phyloP scores from a whole-genome alignment of 1,284 basidiomycete species.

The Naganishia liquefaciens region DNA sequence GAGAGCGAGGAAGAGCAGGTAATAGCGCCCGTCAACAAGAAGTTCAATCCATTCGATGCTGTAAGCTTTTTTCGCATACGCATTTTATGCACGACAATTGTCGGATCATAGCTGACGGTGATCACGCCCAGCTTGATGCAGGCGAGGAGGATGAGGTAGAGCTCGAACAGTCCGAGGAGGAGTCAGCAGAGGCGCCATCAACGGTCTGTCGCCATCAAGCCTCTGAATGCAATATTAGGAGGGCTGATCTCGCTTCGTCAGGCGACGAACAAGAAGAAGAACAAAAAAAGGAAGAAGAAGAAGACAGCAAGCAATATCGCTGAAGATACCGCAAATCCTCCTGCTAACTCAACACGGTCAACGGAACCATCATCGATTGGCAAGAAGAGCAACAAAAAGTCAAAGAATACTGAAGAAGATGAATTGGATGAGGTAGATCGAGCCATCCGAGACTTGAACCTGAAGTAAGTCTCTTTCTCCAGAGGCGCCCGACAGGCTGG shows the following conservation, averaged over 20 bases:
- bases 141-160: slow-evolving; percentile 39
- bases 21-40: slow-evolving; percentile 34
- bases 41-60: slow-evolving; percentile 60
- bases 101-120: neutral
- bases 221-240: slow-evolving; percentile 4
- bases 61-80: slow-evolving; percentile 52
- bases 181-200: slow-evolving; percentile 53
- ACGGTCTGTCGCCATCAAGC: slow-evolving; percentile 4
- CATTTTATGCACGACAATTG: slow-evolving; percentile 5
- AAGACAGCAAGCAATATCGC: slow-evolving; percentile 27
- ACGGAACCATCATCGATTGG: too few relatives aligned
- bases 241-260: slow-evolving; percentile 1
- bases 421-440: slow-evolving; percentile 76
- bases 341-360: too few relatives aligned
- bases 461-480: slow-evolving; percentile 60
- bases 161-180: slow-evolving; percentile 47
- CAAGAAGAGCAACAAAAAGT: slow-evolving; percentile 60
- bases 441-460: slow-evolving; percentile 75
- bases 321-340: too few relatives aligned
- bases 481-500: neutral
- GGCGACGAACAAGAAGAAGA: slow-evolving; percentile 46
- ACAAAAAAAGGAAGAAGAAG: slow-evolving; percentile 63
- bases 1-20: slow-evolving; percentile 46
- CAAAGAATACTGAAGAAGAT: slow-evolving; percentile 53
- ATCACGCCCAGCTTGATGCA: slow-evolving; percentile 39